Evolutionary conservation across 192 early-diverging fungal genomes (phyloP).

Genomic region (Coemansia aciculifera): DNA sequence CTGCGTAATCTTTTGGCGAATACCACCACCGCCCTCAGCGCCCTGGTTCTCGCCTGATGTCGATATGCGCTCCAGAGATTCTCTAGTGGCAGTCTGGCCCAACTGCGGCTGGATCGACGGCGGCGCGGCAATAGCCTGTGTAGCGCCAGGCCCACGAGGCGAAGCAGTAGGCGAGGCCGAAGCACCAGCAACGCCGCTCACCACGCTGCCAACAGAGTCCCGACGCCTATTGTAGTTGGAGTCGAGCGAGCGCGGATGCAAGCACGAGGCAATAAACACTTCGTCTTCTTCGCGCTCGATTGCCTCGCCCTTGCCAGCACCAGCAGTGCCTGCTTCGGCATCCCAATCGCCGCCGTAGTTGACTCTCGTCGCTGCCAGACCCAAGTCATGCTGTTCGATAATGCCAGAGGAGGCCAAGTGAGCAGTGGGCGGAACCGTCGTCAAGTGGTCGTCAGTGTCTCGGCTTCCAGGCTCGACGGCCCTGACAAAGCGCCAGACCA

Average conservation of each 20-base stretch:
- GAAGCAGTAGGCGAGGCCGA: slow-evolving; percentile 3
- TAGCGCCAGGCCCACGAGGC: slow-evolving; percentile 11
- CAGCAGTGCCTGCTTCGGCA: background rate
- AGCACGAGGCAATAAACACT: slow-evolving; percentile 14
- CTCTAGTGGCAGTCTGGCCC: background rate
- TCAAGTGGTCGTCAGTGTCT: slow-evolving; percentile 35
- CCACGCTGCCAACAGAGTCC: slow-evolving; percentile 15
- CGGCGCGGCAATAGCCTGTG: slow-evolving; percentile 10
- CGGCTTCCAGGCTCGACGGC: slow-evolving; percentile 4
- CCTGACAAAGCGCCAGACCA: slow-evolving; percentile 55
- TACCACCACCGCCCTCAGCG: slow-evolving; percentile 12
- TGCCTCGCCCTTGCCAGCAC: slow-evolving; percentile 16
- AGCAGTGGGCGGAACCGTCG: slow-evolving; percentile 20
- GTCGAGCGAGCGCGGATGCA: slow-evolving; percentile 18
- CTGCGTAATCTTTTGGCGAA: slow-evolving; percentile 31
- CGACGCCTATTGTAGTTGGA: background rate
- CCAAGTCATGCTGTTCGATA: slow-evolving; percentile 12
- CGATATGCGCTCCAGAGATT: background rate
- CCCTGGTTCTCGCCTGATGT: background rate
- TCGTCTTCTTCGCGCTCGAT: slow-evolving; percentile 33
- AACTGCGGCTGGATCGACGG: slow-evolving; percentile 18
- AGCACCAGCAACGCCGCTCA: background rate
- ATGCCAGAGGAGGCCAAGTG: slow-evolving; percentile 12
- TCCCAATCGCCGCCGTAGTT: background rate
- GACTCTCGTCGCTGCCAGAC: slow-evolving; percentile 16